Conservation (phyloP, 768 basidiomycete species). For the Coprinellus aureogranulatus region DNA sequence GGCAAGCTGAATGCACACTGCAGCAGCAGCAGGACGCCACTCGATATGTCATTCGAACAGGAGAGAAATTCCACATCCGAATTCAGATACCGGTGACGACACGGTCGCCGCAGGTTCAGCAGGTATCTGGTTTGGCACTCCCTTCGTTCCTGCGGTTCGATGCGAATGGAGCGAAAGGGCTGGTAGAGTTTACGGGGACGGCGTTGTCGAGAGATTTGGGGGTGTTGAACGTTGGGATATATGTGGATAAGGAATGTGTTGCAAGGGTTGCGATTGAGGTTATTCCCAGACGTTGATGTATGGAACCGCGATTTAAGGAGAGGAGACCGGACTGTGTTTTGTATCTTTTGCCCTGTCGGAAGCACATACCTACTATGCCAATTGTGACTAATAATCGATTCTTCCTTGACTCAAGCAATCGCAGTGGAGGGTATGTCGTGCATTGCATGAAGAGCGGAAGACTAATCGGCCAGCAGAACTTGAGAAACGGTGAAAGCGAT, state of each 20-base stretch:
- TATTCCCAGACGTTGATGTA: constrained; percentile 28
- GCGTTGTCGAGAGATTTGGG: constrained; percentile 52
- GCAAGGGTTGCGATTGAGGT: constrained; percentile 59
- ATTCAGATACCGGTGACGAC: constrained; percentile 5
- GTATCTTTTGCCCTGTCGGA: constrained; percentile 15
- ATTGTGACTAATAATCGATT: constrained; percentile 5
- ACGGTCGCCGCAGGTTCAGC: constrained; percentile 5
- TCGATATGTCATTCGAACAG: constrained; percentile 8
- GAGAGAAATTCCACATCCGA: constrained; percentile 13
- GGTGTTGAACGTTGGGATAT: constrained; percentile 54
- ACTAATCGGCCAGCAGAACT: background rate
- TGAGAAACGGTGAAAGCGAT: background rate
- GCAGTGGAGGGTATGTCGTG: background rate
- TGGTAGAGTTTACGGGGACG: constrained; percentile 56
- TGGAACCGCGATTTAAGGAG: background rate
- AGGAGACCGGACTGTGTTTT: constrained; percentile 16
- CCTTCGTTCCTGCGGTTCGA: constrained; percentile 59
- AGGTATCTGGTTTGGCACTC: constrained; percentile 23
- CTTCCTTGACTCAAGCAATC: background rate
- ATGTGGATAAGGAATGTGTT: constrained; percentile 51
- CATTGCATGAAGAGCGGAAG: constrained; percentile 1
- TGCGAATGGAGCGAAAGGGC: constrained; percentile 44
- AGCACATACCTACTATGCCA: constrained; percentile 9
- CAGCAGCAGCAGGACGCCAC: constrained; percentile 5
- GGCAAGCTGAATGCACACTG: background rate